Evolutionary conservation across 176 grass and related monocot genomes (phyloP).

Genomic region (Echinochloa phyllopogon): DNA sequence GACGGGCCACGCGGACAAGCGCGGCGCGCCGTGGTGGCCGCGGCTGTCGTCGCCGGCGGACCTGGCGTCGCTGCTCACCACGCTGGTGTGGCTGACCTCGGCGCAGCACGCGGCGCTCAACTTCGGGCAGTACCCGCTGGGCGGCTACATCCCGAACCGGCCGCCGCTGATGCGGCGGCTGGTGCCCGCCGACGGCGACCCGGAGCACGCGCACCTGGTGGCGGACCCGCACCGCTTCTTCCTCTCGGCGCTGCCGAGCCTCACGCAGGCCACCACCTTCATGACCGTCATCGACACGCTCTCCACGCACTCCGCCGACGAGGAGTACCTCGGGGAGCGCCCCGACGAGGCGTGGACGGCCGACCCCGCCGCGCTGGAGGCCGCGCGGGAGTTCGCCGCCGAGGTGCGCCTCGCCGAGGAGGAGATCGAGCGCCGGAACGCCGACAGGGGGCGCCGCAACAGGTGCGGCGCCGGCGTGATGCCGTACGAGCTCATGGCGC

Average conservation of each 20-base stretch:
- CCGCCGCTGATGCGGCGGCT: conserved; percentile 94
- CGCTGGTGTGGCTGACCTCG: conserved; percentile 87
- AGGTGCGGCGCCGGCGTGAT: conserved; percentile 89
- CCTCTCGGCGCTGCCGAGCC: conserved; percentile 85
- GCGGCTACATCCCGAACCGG: conserved; percentile 92
- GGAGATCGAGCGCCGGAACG: conserved; percentile 77
- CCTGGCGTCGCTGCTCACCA: conserved; percentile 74
- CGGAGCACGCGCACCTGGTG: conserved; percentile 70
- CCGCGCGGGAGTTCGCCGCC: conserved; percentile 59
- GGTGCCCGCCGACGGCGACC: conserved; percentile 77
- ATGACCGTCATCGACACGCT: conserved; percentile 99
- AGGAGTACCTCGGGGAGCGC: conserved; percentile 90
- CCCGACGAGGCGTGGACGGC: conserved; percentile 77
- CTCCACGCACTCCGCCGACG: conserved; percentile 92
- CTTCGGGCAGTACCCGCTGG: conserved; percentile 97
- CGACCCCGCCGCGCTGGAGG: conserved; percentile 57
- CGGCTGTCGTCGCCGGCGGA: conserved; percentile 54
- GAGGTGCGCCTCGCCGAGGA: conserved; percentile 68
- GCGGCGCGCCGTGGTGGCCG: conserved; percentile 92
- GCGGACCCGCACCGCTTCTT: conserved; percentile 83
- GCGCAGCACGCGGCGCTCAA: conserved; percentile 95
- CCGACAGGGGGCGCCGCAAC: conserved; percentile 57
- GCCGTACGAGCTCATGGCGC: conserved; percentile 91
- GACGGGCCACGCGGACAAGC: conserved; percentile 77
- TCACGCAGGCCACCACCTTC: conserved; percentile 89